Percentiles rank a stretch among this genome's conserved stretches.
These are phyloP conservation scores for Carex sylvatica DNA, from an alignment of 202 grass and related monocot genomes.

Conservation along the genomic window DNA sequence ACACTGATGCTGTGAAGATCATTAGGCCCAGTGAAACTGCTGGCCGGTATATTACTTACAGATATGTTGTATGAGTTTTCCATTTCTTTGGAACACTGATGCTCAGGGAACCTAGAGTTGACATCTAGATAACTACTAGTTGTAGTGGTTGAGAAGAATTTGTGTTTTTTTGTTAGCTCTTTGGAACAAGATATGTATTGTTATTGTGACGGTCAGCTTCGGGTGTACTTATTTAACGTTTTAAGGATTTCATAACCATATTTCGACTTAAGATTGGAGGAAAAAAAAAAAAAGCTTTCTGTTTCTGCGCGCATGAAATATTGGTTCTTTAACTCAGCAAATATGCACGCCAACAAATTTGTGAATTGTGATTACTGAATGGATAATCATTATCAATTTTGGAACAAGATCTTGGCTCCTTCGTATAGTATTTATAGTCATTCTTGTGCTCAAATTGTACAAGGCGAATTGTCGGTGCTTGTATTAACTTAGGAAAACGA, in stretches of 20 bases:
- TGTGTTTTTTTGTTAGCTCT: background rate
- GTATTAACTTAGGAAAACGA: background rate
- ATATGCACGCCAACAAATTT: background rate
- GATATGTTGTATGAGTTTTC: constrained; percentile 65
- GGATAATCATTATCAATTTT: background rate
- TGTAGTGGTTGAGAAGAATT: background rate
- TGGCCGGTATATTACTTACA: constrained; percentile 77
- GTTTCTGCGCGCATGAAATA: background rate
- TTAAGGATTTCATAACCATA: background rate
- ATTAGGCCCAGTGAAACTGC: constrained; percentile 67
- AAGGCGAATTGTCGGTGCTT: background rate
- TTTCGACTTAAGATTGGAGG: background rate
- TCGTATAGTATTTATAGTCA: too few relatives aligned
- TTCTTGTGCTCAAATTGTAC: too few relatives aligned
- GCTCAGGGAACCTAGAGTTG: background rate
- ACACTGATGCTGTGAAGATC: constrained; percentile 75
- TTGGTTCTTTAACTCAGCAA: background rate
- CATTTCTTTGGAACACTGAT: background rate
- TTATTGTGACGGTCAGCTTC: background rate
- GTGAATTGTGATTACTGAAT: background rate
- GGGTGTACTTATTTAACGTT: background rate
- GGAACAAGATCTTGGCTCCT: too few relatives aligned
- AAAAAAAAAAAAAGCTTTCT: background rate
- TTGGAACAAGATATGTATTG: background rate
- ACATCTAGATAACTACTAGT: background rate